Evolutionary conservation across 2,329 filamentous ascomycete genomes (phyloP).

Genomic region (Apiospora pterosperma): DNA sequence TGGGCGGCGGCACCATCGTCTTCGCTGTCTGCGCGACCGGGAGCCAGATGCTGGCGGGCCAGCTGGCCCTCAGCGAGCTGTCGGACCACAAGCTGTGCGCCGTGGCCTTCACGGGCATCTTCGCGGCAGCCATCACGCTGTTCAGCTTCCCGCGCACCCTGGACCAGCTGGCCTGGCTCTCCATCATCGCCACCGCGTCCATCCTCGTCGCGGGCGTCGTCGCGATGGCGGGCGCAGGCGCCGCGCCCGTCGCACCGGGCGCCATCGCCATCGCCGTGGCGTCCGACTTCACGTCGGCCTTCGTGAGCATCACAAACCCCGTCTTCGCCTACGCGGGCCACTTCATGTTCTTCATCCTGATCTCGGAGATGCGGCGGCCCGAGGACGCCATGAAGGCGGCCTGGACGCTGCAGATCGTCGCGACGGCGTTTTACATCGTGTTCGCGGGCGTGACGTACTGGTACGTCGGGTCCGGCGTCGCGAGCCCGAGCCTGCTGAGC

Average conservation of each 20-base stretch:
- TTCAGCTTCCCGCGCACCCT: constrained; percentile 47
- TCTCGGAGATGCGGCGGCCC: constrained; percentile 50
- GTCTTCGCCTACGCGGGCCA: constrained; percentile 51
- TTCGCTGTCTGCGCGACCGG: constrained; percentile 50
- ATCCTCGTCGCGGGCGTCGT: constrained; percentile 48
- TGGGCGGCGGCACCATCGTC: constrained; percentile 45
- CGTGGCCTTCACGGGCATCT: constrained; percentile 48
- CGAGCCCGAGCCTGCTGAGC: constrained; percentile 45
- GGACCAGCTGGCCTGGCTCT: constrained; percentile 44
- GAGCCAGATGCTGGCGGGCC: constrained; percentile 47
- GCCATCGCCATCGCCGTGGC: constrained; percentile 33
- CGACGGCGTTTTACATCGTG: constrained; percentile 47
- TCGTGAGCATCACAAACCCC: constrained; percentile 46
- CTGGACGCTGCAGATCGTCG: constrained; percentile 44
- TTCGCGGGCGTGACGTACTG: constrained; percentile 49
- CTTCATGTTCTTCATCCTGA: constrained; percentile 52
- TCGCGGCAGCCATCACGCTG: constrained; percentile 43
- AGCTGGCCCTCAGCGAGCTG: constrained; percentile 44
- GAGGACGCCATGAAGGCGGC: constrained; percentile 49
- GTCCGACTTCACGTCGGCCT: constrained; percentile 39
- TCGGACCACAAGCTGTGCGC: constrained; percentile 44
- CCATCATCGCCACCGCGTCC: constrained; percentile 38
- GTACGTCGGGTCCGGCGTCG: constrained; percentile 43
- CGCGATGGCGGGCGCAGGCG: constrained; percentile 46
- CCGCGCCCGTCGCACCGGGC: constrained; percentile 33